Evolutionary conservation across 176 grass and related monocot species (phyloP), one percentile per base, ranked within the genome.

Genomic region (Carex scoparia): DNA sequence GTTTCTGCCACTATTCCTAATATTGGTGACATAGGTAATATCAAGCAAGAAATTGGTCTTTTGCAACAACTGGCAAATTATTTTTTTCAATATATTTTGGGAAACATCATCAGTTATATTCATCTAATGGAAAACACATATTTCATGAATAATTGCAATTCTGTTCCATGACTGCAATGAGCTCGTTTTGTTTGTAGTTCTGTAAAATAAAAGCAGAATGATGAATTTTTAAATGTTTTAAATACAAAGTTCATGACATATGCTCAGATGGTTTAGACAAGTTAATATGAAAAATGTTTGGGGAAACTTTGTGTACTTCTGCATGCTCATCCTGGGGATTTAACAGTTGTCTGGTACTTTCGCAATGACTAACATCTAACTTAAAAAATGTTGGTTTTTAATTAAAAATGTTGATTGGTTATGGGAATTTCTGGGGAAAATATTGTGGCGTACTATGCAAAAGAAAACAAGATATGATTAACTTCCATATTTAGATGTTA

Each of bases 1-100:
- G 91, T 95, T 89, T 98, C 95, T 79, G 93, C 93, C 46, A 98
- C 93, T 81, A 94, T 98, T 77, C 91, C 93, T 87, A 98, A 98
- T 89, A 89, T 91, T 62, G 83, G 91, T 33, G 95, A 98, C 69
- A 90, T 98, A 81, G 92, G 95, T 98, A 88, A 57, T 77, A 77
- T 77, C 73, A 77, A 30, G 46, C 27, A 56, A 77, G 23, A 56
- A 56, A 40, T 40, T 5, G 38, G 4, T 40, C 38, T 55, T 55
- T 16, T 77, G 27, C n/a, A 74, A 54, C 72, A 76, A 59, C 48
- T 13, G 18, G n/a, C 4, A 55, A 48, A 10, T 69, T 18, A 13
- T 73, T 27, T 11, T 73, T 73, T 75, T 28, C 71, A 11, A 51
- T 32, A 68, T 68, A 37, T 49, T 75, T 77, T 54, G 49, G 27